These are phyloP conservation scores for Malania oleifera DNA, from an alignment of 164 flowering plant species.

Conservation along the genomic window DNA sequence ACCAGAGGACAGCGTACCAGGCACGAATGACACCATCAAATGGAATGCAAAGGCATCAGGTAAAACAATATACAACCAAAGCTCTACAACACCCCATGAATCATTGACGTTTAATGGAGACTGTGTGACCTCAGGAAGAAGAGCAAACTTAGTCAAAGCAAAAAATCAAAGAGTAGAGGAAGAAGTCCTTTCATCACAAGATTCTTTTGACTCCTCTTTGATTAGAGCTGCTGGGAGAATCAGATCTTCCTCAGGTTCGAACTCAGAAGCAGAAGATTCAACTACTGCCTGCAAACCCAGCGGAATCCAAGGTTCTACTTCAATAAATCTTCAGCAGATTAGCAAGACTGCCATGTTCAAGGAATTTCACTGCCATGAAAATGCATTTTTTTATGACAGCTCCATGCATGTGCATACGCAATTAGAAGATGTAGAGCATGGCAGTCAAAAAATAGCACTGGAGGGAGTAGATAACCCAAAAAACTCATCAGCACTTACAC, in stretches of 20 bases:
- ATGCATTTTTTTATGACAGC: conserved; percentile 13
- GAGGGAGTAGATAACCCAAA: conserved; percentile 9
- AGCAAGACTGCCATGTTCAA: conserved; percentile 21
- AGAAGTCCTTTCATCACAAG: conserved; percentile 48
- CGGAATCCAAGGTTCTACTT: conserved; percentile 10
- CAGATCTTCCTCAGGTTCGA: conserved; percentile 48
- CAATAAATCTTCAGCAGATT: conserved; percentile 21
- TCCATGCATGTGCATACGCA: conserved; percentile 12
- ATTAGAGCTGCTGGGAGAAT: conserved; percentile 27
- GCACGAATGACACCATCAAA: conserved; percentile 14
- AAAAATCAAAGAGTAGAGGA: conserved; percentile 26
- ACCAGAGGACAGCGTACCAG: conserved; percentile 16
- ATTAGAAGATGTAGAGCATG: conserved; percentile 9
- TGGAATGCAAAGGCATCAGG: conserved; percentile 5
- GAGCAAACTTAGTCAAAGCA: conserved; percentile 10
- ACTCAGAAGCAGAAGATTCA: conserved; percentile 49
- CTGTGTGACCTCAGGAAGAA: background rate
- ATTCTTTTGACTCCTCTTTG: conserved; percentile 33
- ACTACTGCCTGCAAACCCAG: conserved; percentile 13
- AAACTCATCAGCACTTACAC: conserved; percentile 6
- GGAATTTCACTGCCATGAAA: conserved; percentile 21
- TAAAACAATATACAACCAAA: conserved; percentile 17
- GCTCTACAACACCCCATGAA: conserved; percentile 2
- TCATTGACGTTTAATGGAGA: conserved; percentile 12
- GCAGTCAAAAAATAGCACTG: conserved; percentile 7